phyloP scores from a whole-genome alignment of 2,329 filamentous ascomycete genomes.

The Herpotrichia juniperi region DNA sequence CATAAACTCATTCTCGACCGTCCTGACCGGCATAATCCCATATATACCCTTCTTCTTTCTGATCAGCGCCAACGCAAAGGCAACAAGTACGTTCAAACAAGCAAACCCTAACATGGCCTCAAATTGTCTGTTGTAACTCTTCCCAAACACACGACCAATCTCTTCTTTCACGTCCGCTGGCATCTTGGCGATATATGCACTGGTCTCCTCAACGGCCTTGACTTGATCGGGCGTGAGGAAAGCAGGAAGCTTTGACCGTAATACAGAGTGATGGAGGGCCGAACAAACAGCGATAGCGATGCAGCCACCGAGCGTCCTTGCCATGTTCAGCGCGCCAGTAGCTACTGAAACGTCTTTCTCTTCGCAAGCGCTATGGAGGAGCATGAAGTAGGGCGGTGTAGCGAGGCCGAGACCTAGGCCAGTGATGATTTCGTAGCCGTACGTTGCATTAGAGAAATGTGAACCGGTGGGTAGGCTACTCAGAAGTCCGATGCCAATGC shows the following conservation, averaged over 20 bases:
- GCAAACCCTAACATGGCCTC: conserved; percentile 35
- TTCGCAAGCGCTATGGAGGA: conserved; percentile 26
- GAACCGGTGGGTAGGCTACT: conserved; percentile 30
- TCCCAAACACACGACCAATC: conserved; percentile 33
- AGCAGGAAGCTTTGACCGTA: conserved; percentile 17
- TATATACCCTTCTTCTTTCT: conserved; percentile 32
- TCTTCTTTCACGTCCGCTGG: conserved; percentile 17
- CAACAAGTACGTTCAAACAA: conserved; percentile 28
- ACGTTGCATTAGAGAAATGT: conserved; percentile 23
- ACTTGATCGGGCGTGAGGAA: conserved; percentile 32
- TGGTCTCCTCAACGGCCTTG: conserved; percentile 22
- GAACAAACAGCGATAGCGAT: conserved; percentile 39
- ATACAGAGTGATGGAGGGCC: conserved; percentile 30
- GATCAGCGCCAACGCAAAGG: conserved; percentile 21
- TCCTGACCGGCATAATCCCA: conserved; percentile 22
- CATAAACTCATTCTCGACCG: conserved; percentile 33
- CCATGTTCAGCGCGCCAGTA: conserved; percentile 39
- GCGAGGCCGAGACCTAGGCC: conserved; percentile 34
- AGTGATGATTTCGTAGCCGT: conserved; percentile 36
- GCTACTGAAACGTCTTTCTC: conserved; percentile 34
- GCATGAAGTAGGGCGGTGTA: conserved; percentile 34
- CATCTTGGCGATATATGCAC: conserved; percentile 19
- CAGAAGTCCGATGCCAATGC: conserved; percentile 33
- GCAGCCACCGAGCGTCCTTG: conserved; percentile 38
- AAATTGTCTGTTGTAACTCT: conserved; percentile 40